Conservation (phyloP, 2,329 filamentous ascomycete genomes). For the Scorias spongiosa region DNA sequence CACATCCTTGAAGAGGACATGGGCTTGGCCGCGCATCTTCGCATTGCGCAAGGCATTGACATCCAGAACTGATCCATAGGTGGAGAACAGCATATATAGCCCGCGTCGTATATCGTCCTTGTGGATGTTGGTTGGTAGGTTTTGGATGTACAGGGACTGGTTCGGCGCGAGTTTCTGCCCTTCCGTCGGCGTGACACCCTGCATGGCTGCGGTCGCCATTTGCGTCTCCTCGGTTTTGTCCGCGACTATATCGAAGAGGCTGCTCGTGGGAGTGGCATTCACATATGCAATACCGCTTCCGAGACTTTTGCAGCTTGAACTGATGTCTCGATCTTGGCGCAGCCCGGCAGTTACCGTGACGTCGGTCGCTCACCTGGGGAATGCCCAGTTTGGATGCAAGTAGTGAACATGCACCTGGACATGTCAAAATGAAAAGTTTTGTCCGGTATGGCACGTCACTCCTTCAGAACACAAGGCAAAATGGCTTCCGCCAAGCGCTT, state of each 20-base stretch:
- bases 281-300: background rate
- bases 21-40: conserved; percentile 93
- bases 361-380: background rate
- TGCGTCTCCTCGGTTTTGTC: background rate
- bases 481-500: background rate
- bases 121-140: conserved; percentile 77
- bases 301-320: background rate
- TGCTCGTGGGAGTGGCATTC: background rate
- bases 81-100: conserved; percentile 86
- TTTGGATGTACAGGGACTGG: conserved; percentile 69
- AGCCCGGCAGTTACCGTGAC: background rate
- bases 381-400: too few species aligned
- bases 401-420: background rate
- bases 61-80: conserved; percentile 83
- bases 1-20: conserved; percentile 77
- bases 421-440: background rate
- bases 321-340: background rate
- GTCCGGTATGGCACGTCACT: background rate
- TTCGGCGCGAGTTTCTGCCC: conserved; percentile 6
- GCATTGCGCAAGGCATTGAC: conserved; percentile 76
- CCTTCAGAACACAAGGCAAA: background rate
- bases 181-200: background rate
- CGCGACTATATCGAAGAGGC: background rate
- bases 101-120: conserved; percentile 76
- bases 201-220: background rate